These are phyloP conservation scores for Zymoseptoria pseudotritici DNA, from an alignment of 2,329 filamentous ascomycete species.

Conservation along the genomic window DNA sequence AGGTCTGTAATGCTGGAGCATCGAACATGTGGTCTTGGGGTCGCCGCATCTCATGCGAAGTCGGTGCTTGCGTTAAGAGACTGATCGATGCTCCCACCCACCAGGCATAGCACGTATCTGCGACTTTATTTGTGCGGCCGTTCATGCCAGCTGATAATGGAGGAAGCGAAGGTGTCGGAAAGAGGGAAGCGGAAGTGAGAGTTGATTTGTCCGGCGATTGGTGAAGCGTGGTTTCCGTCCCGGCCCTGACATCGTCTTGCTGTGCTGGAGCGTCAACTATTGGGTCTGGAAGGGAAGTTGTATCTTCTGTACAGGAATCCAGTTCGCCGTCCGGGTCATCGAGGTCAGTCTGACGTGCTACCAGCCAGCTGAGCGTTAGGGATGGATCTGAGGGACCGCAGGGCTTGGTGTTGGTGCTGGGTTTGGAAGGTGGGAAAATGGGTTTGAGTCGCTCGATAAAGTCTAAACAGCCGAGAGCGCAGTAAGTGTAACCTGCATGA, in stretches of 20 bases:
- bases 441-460: slow-evolving; percentile 59
- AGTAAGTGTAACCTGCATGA: slow-evolving; percentile 88
- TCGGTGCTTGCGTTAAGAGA: slow-evolving; percentile 16
- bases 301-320: not conserved
- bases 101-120: slow-evolving; percentile 93
- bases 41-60: not conserved
- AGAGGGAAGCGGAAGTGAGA: slow-evolving; percentile 3
- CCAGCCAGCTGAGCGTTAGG: slow-evolving; percentile 40
- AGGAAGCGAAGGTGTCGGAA: slow-evolving; percentile 2
- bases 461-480: slow-evolving; percentile 68
- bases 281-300: not conserved
- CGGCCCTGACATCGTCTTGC: not conserved
- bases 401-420: slow-evolving; percentile 6
- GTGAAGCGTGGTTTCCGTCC: slow-evolving; percentile 9
- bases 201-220: slow-evolving; percentile 22
- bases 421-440: slow-evolving; percentile 1
- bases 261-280: not conserved
- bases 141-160: slow-evolving; percentile 61
- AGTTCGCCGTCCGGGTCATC: slow-evolving; percentile 34
- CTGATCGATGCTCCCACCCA: slow-evolving; percentile 66
- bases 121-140: slow-evolving; percentile 81
- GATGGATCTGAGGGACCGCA: slow-evolving; percentile 32
- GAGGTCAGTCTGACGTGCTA: slow-evolving; percentile 38
- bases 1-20: slow-evolving; percentile 45
- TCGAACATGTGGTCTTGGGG: slow-evolving; percentile 7